These are phyloP conservation scores for Colletotrichum aenigma DNA, from an alignment of 2,329 filamentous ascomycete species.

Conservation along the genomic window DNA sequence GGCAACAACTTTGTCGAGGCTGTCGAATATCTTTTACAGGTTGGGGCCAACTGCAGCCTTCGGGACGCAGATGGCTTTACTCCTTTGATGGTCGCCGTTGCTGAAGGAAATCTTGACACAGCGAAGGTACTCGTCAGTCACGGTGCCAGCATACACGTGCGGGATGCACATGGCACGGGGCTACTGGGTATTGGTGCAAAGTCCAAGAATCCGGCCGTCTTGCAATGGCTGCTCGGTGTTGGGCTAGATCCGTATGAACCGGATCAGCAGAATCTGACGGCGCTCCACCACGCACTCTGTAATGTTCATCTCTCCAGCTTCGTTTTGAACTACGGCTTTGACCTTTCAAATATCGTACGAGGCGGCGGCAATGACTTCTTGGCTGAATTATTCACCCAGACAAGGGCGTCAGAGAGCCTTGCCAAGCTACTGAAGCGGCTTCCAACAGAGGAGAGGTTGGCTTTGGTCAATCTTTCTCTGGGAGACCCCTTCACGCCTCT, in stretches of 20 bases:
- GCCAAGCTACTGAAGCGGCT: neutral
- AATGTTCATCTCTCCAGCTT: neutral
- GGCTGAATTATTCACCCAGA: neutral
- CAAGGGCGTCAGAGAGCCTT: neutral
- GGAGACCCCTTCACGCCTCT: neutral
- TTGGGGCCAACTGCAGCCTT: neutral
- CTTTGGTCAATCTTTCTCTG: neutral
- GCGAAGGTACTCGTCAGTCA: conserved; percentile 30
- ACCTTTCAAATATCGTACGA: neutral
- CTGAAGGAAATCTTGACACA: conserved; percentile 24
- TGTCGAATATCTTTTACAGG: neutral
- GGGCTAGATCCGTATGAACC: conserved; percentile 17
- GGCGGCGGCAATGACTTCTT: neutral
- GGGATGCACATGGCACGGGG: neutral
- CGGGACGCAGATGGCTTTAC: neutral
- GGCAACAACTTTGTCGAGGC: neutral
- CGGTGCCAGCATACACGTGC: conserved; percentile 25
- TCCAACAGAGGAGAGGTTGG: neutral
- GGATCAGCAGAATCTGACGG: conserved; percentile 5
- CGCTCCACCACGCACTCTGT: neutral
- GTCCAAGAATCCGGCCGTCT: neutral
- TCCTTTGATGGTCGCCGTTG: neutral
- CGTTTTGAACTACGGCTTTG: neutral
- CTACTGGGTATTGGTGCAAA: conserved; percentile 2
- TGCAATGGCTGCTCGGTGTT: conserved; percentile 9